These are phyloP conservation scores for Psilocybe tampanensis DNA, from an alignment of 768 basidiomycete genomes.

Conservation along the genomic window DNA sequence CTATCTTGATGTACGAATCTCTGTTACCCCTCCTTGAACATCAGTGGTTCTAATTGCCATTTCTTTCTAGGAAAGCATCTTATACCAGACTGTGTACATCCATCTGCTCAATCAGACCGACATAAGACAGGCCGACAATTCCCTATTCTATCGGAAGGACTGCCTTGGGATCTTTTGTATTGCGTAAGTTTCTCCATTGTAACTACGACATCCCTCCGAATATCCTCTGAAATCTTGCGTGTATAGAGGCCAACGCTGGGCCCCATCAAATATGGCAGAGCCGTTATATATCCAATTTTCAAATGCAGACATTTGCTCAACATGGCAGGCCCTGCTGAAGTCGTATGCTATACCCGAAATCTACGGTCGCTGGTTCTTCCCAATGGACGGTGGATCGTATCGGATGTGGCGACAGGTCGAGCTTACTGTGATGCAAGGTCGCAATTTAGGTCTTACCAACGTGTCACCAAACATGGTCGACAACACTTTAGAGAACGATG, in stretches of 20 bases:
- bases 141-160: conserved; percentile 76
- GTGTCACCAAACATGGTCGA: conserved; percentile 20
- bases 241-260: conserved; percentile 62
- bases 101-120: conserved; percentile 79
- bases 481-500: conserved; percentile 46
- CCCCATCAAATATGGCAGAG: conserved; percentile 50
- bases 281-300: conserved; percentile 77
- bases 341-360: conserved; percentile 83
- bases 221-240: background rate
- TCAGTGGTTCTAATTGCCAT: conserved; percentile 17
- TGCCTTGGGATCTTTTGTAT: conserved; percentile 72
- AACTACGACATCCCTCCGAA: conserved; percentile 1
- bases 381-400: conserved; percentile 72
- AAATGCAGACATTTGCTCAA: conserved; percentile 61
- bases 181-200: conserved; percentile 40
- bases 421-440: conserved; percentile 71
- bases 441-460: conserved; percentile 61
- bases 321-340: conserved; percentile 80
- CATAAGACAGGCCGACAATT: conserved; percentile 74
- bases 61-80: conserved; percentile 60
- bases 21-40: conserved; percentile 6
- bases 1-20: conserved; percentile 65
- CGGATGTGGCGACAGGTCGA: conserved; percentile 88
- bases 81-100: conserved; percentile 74
- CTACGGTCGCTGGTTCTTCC: conserved; percentile 61